Base-by-base conservation (phyloP, 345 rosid species). In the Salix suchowensis region DNA sequence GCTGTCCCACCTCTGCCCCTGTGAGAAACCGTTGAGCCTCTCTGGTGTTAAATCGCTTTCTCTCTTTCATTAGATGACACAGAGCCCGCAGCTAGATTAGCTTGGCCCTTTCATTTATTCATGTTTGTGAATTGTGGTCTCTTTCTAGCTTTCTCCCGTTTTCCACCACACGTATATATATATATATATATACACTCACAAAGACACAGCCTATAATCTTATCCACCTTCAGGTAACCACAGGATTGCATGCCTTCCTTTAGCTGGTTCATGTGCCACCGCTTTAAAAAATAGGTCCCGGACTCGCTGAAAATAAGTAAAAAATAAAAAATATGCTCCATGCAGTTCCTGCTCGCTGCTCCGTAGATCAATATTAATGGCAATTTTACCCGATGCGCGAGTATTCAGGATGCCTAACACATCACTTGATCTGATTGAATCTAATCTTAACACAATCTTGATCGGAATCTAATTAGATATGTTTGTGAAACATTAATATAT, bases 41-140 rank as follows among this genome's bases (percentile, higher is more conserved):
- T 84, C 78, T 79, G 70, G 78, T 65, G 82, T 80, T 60, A 60
- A 18, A 87, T 87, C 88, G 82, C 85, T 83, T 77, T 86, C 87
- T 32, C 64, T 76, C 58, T 75, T 84, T 84, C 80, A 73, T 70
- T 55, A 73, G 69, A 83, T 66, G 69, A 67, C 73, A 78, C 70
- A 13, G 68, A 74, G 81, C 83, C 83, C 75, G 48, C 66, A 19
- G 75, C 68, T 64, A 61, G 37, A 24, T 40, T 54, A 21, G 65
- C 44, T 44, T 14, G 5, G 37, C 24, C 16, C 34, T 74, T 23
- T 72, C 73, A 79, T 73, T 73, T 75, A 66, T 79, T 83, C 77
- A 77, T 74, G 82, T 71, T 81, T 83, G 71, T 70, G 81, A 30
- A 30, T 3, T 30, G 19, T 19, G 1, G 1, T 54, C 24, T 54